These are phyloP conservation scores for Knufia fluminis DNA, from an alignment of 2,329 filamentous ascomycete genomes.

Conservation along the genomic window DNA sequence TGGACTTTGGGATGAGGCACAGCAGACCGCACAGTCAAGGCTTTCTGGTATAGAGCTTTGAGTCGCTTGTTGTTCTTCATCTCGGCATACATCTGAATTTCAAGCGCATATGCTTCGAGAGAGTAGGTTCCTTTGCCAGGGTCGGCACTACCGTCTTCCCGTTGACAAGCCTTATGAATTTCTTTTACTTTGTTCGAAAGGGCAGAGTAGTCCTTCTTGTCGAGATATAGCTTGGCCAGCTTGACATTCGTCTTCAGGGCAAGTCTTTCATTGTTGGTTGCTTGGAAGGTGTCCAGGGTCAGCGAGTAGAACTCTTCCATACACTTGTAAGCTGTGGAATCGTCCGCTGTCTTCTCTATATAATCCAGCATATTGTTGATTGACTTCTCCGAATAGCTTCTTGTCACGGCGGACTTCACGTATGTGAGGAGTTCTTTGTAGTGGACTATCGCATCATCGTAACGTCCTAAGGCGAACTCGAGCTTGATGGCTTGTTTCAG, in stretches of 20 bases:
- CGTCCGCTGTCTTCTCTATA: slow-evolving; percentile 79
- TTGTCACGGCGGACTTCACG: slow-evolving; percentile 90
- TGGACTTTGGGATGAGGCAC: slow-evolving; percentile 98
- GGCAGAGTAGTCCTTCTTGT: slow-evolving; percentile 76
- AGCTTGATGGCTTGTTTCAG: slow-evolving; percentile 97
- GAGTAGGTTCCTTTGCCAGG: slow-evolving; percentile 94
- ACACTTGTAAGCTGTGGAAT: slow-evolving; percentile 62
- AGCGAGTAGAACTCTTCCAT: slow-evolving; percentile 95
- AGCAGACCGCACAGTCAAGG: slow-evolving; percentile 86
- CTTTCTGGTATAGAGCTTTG: slow-evolving; percentile 84
- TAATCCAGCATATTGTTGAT: slow-evolving; percentile 99
- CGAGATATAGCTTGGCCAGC: slow-evolving; percentile 79
- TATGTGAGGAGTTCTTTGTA: slow-evolving; percentile 94
- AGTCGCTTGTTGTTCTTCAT: slow-evolving; percentile 96
- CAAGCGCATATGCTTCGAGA: slow-evolving; percentile 88
- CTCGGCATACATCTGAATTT: slow-evolving; percentile 98
- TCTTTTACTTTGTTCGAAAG: slow-evolving; percentile 78
- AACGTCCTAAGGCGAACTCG: slow-evolving; percentile 85
- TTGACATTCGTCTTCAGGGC: slow-evolving; percentile 99
- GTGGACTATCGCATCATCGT: slow-evolving; percentile 79
- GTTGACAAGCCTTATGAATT: slow-evolving; percentile 80
- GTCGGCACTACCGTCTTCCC: slow-evolving; percentile 77
- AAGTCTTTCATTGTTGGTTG: slow-evolving; percentile 90
- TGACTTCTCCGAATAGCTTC: slow-evolving; percentile 98
- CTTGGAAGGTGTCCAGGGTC: slow-evolving; percentile 90